Conservation (phyloP, 495 filamentous ascomycete genomes). For the Friedmanniomyces simplex region DNA sequence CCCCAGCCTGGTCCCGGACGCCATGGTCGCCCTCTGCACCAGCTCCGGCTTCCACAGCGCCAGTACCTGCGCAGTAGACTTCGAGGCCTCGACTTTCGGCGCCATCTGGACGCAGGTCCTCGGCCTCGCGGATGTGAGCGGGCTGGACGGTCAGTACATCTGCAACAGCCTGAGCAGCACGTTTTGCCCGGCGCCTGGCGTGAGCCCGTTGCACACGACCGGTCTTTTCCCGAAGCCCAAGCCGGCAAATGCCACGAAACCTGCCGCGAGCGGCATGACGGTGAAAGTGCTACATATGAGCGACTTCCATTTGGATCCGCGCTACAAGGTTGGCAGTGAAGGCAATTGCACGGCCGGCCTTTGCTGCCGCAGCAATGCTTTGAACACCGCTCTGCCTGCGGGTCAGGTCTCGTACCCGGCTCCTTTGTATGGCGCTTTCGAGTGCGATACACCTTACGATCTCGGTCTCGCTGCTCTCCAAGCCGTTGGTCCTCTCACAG, state of each 20-base stretch:
- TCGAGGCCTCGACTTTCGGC: constrained; percentile 38
- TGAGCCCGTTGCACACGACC: constrained; percentile 36
- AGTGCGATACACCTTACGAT: constrained; percentile 51
- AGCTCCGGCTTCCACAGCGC: constrained; percentile 35
- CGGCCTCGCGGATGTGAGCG: constrained; percentile 42
- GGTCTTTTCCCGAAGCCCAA: constrained; percentile 47
- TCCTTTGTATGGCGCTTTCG: constrained; percentile 43
- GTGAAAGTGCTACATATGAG: constrained; percentile 52
- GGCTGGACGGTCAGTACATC: constrained; percentile 48
- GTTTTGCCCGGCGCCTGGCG: constrained; percentile 40
- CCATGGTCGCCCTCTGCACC: constrained; percentile 43
- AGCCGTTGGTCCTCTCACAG: constrained; percentile 47
- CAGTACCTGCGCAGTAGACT: constrained; percentile 38
- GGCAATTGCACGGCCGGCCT: constrained; percentile 44
- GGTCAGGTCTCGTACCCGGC: constrained; percentile 38
- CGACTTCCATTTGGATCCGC: constrained; percentile 51
- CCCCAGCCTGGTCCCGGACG: constrained; percentile 39
- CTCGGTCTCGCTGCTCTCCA: constrained; percentile 47
- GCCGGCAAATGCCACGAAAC: constrained; percentile 35
- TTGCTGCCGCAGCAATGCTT: constrained; percentile 43
- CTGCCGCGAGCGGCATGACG: constrained; percentile 40
- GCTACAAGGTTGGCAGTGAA: constrained; percentile 45
- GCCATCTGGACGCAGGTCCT: constrained; percentile 50
- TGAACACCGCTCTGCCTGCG: constrained; percentile 27
- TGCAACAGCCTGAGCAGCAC: constrained; percentile 40